Base-by-base conservation (phyloP, 176 grass and related monocot genomes). In the Puccinellia tenuiflora region DNA sequence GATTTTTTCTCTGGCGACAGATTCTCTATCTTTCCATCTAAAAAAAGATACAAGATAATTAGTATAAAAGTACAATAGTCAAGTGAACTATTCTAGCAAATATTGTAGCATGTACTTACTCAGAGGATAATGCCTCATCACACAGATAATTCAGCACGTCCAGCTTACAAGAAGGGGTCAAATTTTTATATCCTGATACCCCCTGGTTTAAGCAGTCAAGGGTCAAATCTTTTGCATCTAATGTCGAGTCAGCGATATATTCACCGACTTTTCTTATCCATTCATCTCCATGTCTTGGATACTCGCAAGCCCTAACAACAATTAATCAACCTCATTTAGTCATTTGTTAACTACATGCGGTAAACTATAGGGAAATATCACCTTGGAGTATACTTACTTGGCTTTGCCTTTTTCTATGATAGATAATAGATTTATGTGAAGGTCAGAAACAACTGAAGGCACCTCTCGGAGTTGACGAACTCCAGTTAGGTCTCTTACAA, bases 111-210 rank as follows among this genome's bases (percentile, higher is more conserved):
- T 55, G 4, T 83, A 95, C 91, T 92, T 84, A 98, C 96, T 79
- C 87, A 14, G 89, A 90, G 42, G 71, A 87, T 37, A 98, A 89
- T 68, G 83, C 79, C 83, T 88, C 85, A 66, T 95, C 91, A 74
- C 92, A 98, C 2, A 98, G 85, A 82, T 88, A 88, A 88, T 95
- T 98, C 42, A 98, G 77, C 69, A 98, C 59, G 47, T 39, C 33
- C 26, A 95, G 86, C 78, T 98, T 98, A 67, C 50, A 55, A 69
- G 86, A 91, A 34, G 79, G 56, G 68, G 78, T 80, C 77, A 95
- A 73, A 48, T 82, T 95, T 68, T 90, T 86, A 92, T 98, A 95
- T 85, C 80, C 82, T 6, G 52, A 75, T 30, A 76, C 63, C 35
- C 77, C 92, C 51, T 89, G 83, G 75, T 70, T 90, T 20, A 95